These are phyloP conservation scores for Fraxinus ornus DNA, from an alignment of 305 asterid species.

Conservation along the genomic window DNA sequence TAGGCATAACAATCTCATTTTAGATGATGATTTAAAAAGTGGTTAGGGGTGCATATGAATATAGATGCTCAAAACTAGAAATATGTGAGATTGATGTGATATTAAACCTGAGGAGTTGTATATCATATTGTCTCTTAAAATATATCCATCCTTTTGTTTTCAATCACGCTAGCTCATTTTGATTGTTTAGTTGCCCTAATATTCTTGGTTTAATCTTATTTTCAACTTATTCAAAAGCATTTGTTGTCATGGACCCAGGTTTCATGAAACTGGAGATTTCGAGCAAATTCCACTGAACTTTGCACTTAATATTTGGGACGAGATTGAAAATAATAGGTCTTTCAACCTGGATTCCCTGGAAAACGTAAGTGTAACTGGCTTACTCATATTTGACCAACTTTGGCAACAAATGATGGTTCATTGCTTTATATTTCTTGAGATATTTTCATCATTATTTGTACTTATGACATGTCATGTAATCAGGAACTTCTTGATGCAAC, in stretches of 20 bases:
- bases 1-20: not conserved
- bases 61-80: not conserved
- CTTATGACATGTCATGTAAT: constrained; percentile 23
- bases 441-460: constrained; percentile 24
- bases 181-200: constrained; percentile 5
- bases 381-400: constrained; percentile 3
- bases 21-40: not conserved
- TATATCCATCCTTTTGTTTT: not conserved
- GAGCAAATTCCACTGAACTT: constrained; percentile 67
- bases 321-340: constrained; percentile 42
- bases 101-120: not conserved
- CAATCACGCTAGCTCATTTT: not conserved
- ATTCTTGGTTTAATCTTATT: constrained; percentile 13
- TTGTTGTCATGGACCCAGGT: constrained; percentile 51
- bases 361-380: constrained; percentile 39
- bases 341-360: constrained; percentile 37
- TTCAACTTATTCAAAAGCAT: constrained; percentile 16
- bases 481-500: constrained; percentile 74
- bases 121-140: not conserved
- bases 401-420: constrained; percentile 15
- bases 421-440: constrained; percentile 22
- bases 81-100: not conserved
- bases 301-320: constrained; percentile 60
- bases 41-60: not conserved
- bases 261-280: constrained; percentile 52